These are phyloP conservation scores for Pseudopithomyces maydicus DNA, from an alignment of 2,329 filamentous ascomycete species.

Conservation along the genomic window DNA sequence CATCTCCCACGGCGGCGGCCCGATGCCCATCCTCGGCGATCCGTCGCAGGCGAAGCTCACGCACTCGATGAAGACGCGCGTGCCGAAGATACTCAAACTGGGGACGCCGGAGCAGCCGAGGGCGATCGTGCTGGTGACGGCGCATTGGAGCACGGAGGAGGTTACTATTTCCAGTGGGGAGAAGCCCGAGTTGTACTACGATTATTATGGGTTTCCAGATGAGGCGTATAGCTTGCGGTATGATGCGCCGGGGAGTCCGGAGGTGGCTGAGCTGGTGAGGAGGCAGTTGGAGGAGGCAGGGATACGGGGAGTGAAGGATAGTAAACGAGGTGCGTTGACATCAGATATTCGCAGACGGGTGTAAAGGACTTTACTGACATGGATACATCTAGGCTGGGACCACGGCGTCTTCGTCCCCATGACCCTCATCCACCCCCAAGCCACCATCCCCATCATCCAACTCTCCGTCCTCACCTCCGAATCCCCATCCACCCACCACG, in stretches of 20 bases:
- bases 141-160: slow-evolving; percentile 59
- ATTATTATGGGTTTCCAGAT: slow-evolving; percentile 64
- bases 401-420: slow-evolving; percentile 66
- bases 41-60: slow-evolving; percentile 58
- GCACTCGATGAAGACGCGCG: slow-evolving; percentile 57
- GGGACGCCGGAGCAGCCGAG: slow-evolving; percentile 55
- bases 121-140: slow-evolving; percentile 63
- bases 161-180: slow-evolving; percentile 59
- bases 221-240: slow-evolving; percentile 63
- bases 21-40: slow-evolving; percentile 64
- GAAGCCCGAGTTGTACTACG: slow-evolving; percentile 59
- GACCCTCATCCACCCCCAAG: slow-evolving; percentile 59
- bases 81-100: slow-evolving; percentile 62
- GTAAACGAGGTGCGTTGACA: slow-evolving; percentile 38
- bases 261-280: slow-evolving; percentile 56
- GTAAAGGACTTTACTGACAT: no score
- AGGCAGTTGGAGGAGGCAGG: slow-evolving; percentile 55
- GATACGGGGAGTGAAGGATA: slow-evolving; percentile 42
- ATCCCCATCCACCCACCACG: slow-evolving; percentile 55
- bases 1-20: slow-evolving; percentile 53
- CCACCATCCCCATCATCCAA: slow-evolving; percentile 62
- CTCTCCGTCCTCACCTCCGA: slow-evolving; percentile 61
- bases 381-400: slow-evolving; percentile 55
- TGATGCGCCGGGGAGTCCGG: slow-evolving; percentile 60
- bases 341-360: no score